Base-by-base conservation (phyloP, 192 early-diverging fungal genomes). In the Chytriomyces sp. region DNA sequence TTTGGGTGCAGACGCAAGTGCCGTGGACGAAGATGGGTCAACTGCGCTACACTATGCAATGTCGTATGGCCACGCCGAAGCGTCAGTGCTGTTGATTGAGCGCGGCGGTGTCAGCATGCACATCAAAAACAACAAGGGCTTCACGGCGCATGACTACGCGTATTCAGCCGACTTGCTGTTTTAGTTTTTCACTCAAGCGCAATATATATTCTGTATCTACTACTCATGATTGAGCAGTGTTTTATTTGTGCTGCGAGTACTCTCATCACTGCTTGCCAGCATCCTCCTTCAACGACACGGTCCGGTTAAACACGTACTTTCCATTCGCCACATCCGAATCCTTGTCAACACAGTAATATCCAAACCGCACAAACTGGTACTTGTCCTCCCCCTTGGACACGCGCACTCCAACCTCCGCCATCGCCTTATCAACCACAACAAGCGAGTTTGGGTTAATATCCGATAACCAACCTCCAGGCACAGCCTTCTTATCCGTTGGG, bases 331-430 rank as follows among this genome's bases (percentile, higher is more conserved):
- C 62, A 16, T 87, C 88, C 5, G 93, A 89, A 86, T 98, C 96
- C 82, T 89, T 91, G 81, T 99, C 98, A 11, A 99, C 86, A 79
- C 97, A 93, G 82, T 98, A 99, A 89, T 99, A 99, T n/a, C 95
- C 98, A 48, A 96, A 91, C 64, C 98, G 90, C 50, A 94, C 88
- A 76, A 96, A 92, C 88, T 99, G 98, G 91, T 94, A 96, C 71
- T 95, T 90, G 72, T 90, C 92, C 82, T 97, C 98, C 50, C 91
- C 90, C 79, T 93, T 87, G 46, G 85, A 75, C 47, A 89, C 89
- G 80, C 88, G 89, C 45, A 99, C 78, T 13, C 96, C 96, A 45
- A 96, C 82, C 79, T 98, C 97, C 18, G 91, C 90, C 62, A 95
- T 71, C 3, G 94, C 95, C 20, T 89, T 88, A 61, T 86, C 88